phyloP scores from a whole-genome alignment of 2,329 filamentous ascomycete species.

The Fusarium pilosicola region DNA sequence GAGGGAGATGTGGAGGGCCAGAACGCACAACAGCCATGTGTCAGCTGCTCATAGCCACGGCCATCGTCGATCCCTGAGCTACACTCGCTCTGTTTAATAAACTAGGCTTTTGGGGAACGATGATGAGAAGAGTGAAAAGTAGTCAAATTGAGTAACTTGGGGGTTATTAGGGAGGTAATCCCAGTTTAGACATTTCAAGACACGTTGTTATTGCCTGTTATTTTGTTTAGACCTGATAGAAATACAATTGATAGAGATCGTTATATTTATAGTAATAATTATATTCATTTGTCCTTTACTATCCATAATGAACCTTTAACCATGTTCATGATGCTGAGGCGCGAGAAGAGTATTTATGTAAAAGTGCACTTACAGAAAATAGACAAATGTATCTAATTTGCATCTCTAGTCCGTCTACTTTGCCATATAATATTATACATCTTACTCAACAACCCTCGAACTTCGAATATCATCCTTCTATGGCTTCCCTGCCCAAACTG shows the following conservation, averaged over 20 bases:
- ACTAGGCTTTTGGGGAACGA: neutral
- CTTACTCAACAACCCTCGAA: rapidly evolving
- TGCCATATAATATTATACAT: rapidly evolving
- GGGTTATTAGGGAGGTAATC: neutral
- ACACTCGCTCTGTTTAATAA: neutral
- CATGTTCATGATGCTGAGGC: neutral
- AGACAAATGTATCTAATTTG: too few species aligned
- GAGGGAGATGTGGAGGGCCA: conserved; percentile 3
- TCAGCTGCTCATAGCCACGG: neutral
- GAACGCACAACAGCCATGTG: neutral
- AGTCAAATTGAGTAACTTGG: too few species aligned
- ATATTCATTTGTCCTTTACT: rapidly evolving
- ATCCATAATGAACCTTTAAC: rapidly evolving
- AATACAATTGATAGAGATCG: neutral
- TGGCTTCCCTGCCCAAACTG: neutral
- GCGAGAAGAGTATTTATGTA: rapidly evolving
- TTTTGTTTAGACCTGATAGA: neutral
- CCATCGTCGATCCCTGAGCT: neutral
- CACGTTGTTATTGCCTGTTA: neutral
- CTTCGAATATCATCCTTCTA: too few species aligned
- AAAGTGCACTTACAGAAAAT: rapidly evolving
- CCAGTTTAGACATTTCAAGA: neutral
- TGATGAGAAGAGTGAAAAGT: neutral
- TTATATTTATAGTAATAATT: neutral
- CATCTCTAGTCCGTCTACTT: too few species aligned